Evolutionary conservation across 2,329 filamentous ascomycete genomes (phyloP).

Genomic region (Fusarium torulosum): DNA sequence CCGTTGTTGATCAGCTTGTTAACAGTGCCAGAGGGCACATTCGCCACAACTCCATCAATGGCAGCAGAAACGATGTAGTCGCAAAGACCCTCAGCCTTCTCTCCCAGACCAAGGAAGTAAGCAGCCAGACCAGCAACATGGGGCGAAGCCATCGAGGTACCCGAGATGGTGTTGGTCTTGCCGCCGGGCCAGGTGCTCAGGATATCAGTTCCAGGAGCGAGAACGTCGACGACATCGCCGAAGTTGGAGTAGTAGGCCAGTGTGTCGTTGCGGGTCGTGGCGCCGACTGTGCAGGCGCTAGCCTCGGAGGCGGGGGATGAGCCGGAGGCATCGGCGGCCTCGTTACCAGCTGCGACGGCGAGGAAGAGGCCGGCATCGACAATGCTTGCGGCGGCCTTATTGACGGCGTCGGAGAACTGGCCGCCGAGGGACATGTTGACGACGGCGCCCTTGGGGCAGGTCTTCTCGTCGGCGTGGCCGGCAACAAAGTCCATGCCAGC

Average conservation of each 20-base stretch:
- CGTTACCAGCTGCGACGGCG: conserved; percentile 69
- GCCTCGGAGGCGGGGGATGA: conserved; percentile 63
- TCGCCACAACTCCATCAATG: conserved; percentile 25
- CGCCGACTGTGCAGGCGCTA: conserved; percentile 66
- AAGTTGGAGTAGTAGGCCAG: conserved; percentile 66
- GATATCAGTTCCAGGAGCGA: conserved; percentile 63
- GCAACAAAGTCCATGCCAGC: conserved; percentile 61
- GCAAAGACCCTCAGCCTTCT: conserved; percentile 39
- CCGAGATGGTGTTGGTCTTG: conserved; percentile 57
- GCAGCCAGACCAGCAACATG: conserved; percentile 59
- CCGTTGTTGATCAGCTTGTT: conserved; percentile 44
- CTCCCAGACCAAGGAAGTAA: conserved; percentile 56
- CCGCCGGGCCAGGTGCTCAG: conserved; percentile 62
- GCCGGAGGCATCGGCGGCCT: conserved; percentile 57
- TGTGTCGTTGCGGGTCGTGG: conserved; percentile 56
- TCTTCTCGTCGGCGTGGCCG: conserved; percentile 52
- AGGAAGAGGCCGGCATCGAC: conserved; percentile 63
- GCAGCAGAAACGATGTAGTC: conserved; percentile 39
- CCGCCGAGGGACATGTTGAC: conserved; percentile 71
- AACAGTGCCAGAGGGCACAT: conserved; percentile 25
- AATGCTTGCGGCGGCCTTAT: conserved; percentile 62
- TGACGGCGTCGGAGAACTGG: conserved; percentile 59
- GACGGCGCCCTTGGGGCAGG: conserved; percentile 61
- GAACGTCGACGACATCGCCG: conserved; percentile 63
- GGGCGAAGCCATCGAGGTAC: conserved; percentile 61